Conservation (phyloP, 2,329 filamentous ascomycete genomes). For the Chalara sp. region DNA sequence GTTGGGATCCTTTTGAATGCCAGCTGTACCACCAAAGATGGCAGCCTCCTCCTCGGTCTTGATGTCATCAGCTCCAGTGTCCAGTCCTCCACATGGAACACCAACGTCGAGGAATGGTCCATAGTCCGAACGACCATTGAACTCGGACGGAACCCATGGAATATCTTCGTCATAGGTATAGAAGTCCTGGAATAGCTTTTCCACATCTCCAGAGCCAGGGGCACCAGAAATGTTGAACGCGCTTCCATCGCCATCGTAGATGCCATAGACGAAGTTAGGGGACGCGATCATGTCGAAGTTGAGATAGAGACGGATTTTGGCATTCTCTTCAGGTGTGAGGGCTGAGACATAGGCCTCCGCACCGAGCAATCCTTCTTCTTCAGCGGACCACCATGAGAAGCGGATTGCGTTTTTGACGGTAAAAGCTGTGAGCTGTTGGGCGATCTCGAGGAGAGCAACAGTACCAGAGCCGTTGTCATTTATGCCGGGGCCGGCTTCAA, state of each 20-base stretch:
- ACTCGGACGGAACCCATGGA: slow-evolving; percentile 33
- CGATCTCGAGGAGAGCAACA: slow-evolving; percentile 52
- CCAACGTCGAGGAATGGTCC: slow-evolving; percentile 67
- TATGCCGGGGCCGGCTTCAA: slow-evolving; percentile 48
- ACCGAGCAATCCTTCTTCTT: slow-evolving; percentile 59
- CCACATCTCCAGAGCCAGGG: slow-evolving; percentile 61
- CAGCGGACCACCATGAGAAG: slow-evolving; percentile 62
- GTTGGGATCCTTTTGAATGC: slow-evolving; percentile 50
- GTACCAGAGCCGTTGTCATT: slow-evolving; percentile 34
- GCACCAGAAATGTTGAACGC: slow-evolving; percentile 67
- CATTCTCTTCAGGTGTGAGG: slow-evolving; percentile 50
- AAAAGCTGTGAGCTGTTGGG: slow-evolving; percentile 50
- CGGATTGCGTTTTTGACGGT: slow-evolving; percentile 58
- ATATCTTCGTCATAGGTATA: slow-evolving; percentile 59
- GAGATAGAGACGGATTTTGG: slow-evolving; percentile 58
- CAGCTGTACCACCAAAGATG: slow-evolving; percentile 66
- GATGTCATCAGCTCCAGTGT: slow-evolving; percentile 69
- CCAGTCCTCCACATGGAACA: slow-evolving; percentile 69
- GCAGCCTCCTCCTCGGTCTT: slow-evolving; percentile 62
- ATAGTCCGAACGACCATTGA: slow-evolving; percentile 76
- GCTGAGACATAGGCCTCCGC: slow-evolving; percentile 55
- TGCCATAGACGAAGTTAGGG: slow-evolving; percentile 59
- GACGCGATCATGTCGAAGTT: slow-evolving; percentile 67
- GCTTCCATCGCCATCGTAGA: slow-evolving; percentile 66
- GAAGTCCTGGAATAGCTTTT: slow-evolving; percentile 61